Evolutionary conservation across 805 yeast species (phyloP).

Genomic region (Yamadazyma nakazawae): DNA sequence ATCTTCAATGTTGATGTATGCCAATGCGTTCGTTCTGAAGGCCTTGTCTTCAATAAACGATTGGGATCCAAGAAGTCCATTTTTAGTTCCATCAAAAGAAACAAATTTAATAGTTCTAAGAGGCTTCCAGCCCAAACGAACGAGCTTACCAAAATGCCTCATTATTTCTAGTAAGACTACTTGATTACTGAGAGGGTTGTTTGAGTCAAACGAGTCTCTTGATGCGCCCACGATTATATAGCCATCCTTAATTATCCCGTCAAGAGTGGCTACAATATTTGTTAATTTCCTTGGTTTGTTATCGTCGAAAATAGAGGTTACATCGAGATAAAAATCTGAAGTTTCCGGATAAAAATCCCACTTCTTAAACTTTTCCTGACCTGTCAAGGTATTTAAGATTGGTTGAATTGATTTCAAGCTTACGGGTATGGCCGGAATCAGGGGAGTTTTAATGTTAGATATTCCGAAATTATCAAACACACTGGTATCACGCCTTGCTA

Average conservation of each 20-base stretch:
- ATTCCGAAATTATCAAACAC: conserved; percentile 6
- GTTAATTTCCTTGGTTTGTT: conserved; percentile 17
- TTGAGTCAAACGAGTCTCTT: conserved; percentile 35
- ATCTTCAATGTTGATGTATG: conserved; percentile 38
- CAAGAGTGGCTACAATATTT: conserved; percentile 30
- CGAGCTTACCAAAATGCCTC: conserved; percentile 30
- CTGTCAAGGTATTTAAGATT: conserved; percentile 20
- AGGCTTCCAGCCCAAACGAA: conserved; percentile 41
- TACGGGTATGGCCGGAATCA: conserved; percentile 27
- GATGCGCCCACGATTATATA: conserved; percentile 39
- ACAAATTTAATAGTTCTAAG: conserved; percentile 37
- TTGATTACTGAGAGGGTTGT: conserved; percentile 38
- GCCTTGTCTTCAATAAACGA: conserved; percentile 19
- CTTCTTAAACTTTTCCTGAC: conserved; percentile 12
- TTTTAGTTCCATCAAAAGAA: conserved; percentile 39
- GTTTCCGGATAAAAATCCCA: conserved; percentile 26
- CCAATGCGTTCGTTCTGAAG: conserved; percentile 16
- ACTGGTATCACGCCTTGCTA: conserved; percentile 21
- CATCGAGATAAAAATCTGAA: conserved; percentile 15
- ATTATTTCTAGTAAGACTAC: conserved; percentile 38
- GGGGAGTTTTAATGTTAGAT: conserved; percentile 4
- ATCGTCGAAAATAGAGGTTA: conserved; percentile 15
- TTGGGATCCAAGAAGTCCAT: conserved; percentile 32
- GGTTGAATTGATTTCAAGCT: conserved; percentile 25
- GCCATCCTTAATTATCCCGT: conserved; percentile 39